Conservation (phyloP, 2,329 filamentous ascomycete species). For the Ilyonectria mors-panacis region DNA sequence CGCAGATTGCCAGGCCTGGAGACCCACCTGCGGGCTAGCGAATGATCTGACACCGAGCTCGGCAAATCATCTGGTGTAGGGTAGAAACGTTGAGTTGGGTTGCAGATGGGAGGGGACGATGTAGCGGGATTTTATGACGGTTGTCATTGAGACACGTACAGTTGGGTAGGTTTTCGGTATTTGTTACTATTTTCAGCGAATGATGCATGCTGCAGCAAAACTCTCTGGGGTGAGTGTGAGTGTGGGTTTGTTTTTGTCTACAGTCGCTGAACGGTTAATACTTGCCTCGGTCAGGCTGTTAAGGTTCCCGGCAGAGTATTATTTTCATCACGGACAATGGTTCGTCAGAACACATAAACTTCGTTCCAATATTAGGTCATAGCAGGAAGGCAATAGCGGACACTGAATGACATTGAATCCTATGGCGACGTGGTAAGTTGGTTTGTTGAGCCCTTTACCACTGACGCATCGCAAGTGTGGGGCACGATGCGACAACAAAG, state of each 20-base stretch:
- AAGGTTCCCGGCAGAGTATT: too few species aligned
- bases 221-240: background rate
- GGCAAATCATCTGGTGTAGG: conserved; percentile 11
- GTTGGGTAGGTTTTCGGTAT: background rate
- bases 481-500: conserved; percentile 15
- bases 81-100: conserved; percentile 1
- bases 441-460: conserved; percentile 9
- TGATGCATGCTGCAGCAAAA: background rate
- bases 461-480: conserved; percentile 8
- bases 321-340: too few species aligned
- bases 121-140: background rate
- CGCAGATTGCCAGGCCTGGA: conserved; percentile 3
- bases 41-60: conserved; percentile 20
- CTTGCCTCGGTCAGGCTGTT: too few species aligned
- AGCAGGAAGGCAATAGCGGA: too few species aligned
- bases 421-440: background rate
- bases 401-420: background rate
- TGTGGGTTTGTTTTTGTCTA: background rate
- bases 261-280: conserved; percentile 2
- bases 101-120: background rate
- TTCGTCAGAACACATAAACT: too few species aligned
- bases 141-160: background rate
- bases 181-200: background rate
- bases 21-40: conserved; percentile 20
- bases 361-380: too few species aligned